Conservation (phyloP, 495 filamentous ascomycete genomes). For the Hypoxylon crocopeplum region DNA sequence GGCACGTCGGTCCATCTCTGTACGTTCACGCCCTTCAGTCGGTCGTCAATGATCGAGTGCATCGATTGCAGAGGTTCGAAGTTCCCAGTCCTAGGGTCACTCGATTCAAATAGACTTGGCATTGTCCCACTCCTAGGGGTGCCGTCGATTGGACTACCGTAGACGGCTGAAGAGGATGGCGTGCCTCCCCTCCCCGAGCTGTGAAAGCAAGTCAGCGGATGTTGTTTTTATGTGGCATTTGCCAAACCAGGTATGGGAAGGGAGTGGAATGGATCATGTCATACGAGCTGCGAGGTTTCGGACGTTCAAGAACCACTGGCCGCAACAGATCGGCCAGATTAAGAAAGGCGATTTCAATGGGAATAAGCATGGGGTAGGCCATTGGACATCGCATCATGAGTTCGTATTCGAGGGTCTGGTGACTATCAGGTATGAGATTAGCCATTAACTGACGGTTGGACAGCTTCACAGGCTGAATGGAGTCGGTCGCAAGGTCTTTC, state of each 20-base stretch:
- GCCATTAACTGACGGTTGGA: conserved; percentile 31
- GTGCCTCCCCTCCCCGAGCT: conserved; percentile 7
- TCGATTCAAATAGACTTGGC: not conserved
- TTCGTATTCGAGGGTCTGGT: conserved; percentile 31
- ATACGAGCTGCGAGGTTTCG: conserved; percentile 4
- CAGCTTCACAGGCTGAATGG: conserved; percentile 21
- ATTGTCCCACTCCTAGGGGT: not conserved
- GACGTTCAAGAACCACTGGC: conserved; percentile 13
- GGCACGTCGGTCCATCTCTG: conserved; percentile 31
- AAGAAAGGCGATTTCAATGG: conserved; percentile 24
- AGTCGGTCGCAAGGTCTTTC: conserved; percentile 23
- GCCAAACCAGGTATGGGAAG: too few relatives aligned
- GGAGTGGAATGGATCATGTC: not conserved
- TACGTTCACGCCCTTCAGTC: conserved; percentile 26
- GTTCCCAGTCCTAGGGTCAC: conserved; percentile 5
- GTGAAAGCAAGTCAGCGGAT: conserved; percentile 6
- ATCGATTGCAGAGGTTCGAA: conserved; percentile 16
- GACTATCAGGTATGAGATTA: conserved; percentile 31
- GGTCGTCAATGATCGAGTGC: conserved; percentile 23
- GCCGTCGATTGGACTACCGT: not conserved
- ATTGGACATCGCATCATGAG: conserved; percentile 35
- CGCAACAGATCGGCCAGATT: conserved; percentile 26
- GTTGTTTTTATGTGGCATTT: too few relatives aligned
- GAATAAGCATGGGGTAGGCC: conserved; percentile 30
- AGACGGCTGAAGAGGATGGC: conserved; percentile 9